These are phyloP conservation scores for Calonectria ilicicola DNA, from an alignment of 2,329 filamentous ascomycete genomes.

Conservation along the genomic window DNA sequence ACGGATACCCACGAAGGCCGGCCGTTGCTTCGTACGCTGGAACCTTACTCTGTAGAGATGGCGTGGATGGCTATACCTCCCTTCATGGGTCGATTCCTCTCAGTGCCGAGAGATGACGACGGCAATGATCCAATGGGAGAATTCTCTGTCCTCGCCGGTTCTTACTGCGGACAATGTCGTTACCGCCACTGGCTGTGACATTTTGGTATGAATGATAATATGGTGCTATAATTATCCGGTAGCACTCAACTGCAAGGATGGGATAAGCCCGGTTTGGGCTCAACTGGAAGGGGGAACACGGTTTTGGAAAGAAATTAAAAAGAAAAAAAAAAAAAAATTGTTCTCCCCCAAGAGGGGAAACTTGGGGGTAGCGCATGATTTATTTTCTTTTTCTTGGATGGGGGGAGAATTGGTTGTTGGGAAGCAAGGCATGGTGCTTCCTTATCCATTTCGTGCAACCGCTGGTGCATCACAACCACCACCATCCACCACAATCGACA, in stretches of 20 bases:
- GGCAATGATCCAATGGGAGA: constrained; percentile 33
- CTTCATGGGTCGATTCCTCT: constrained; percentile 29
- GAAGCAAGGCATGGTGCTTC: constrained; percentile 22
- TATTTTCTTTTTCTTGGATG: not conserved
- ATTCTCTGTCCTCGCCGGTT: not conserved
- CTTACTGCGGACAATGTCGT: not conserved
- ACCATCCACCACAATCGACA: constrained; percentile 13
- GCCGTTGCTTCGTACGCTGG: constrained; percentile 3
- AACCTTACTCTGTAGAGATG: constrained; percentile 4
- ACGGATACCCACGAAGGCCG: constrained; percentile 5
- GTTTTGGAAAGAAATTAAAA: not conserved
- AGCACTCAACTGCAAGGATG: constrained; percentile 3
- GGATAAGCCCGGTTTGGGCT: constrained; percentile 1
- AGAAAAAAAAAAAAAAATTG: not conserved
- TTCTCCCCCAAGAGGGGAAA: not conserved
- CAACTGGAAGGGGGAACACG: constrained; percentile 1
- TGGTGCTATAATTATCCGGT: constrained; percentile 13
- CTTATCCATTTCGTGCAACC: constrained; percentile 26
- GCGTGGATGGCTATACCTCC: constrained; percentile 27
- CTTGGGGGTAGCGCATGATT: not conserved
- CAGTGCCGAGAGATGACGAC: constrained; percentile 25
- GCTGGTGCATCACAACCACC: constrained; percentile 16
- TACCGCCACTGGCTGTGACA: not conserved
- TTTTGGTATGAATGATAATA: not conserved
- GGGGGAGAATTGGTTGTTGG: constrained; percentile 4